Percentiles rank a stretch among this genome's conserved stretches.
These are phyloP conservation scores for Verticillium klebahnii DNA, from an alignment of 2,329 filamentous ascomycete genomes.

Conservation along the genomic window DNA sequence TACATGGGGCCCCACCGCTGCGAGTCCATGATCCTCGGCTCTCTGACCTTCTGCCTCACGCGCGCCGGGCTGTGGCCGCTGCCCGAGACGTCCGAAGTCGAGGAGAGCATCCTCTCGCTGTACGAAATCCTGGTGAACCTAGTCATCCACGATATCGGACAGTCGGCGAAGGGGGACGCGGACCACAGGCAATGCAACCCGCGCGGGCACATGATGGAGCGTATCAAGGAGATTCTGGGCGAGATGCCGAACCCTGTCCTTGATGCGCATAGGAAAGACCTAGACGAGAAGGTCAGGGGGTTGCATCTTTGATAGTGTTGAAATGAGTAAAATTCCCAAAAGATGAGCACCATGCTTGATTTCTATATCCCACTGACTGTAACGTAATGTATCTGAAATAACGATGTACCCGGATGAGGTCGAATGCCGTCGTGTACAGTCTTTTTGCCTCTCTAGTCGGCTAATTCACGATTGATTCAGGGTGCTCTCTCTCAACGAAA, in stretches of 20 bases:
- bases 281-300: slow-evolving; percentile 9
- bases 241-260: slow-evolving; percentile 12
- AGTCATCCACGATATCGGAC: slow-evolving; percentile 22
- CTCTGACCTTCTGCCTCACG: slow-evolving; percentile 26
- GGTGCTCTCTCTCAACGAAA: too few species aligned
- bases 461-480: too few species aligned
- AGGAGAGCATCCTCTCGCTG: slow-evolving; percentile 18
- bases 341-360: too few species aligned
- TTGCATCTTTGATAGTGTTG: not conserved
- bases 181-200: slow-evolving; percentile 19
- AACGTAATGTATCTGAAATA: too few species aligned
- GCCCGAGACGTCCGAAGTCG: slow-evolving; percentile 16
- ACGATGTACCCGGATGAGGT: too few species aligned
- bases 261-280: slow-evolving; percentile 5
- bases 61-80: slow-evolving; percentile 26
- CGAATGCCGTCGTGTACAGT: too few species aligned
- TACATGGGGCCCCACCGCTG: slow-evolving; percentile 29
- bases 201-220: slow-evolving; percentile 9
- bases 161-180: slow-evolving; percentile 5
- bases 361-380: too few species aligned
- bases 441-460: too few species aligned
- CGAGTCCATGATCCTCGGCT: slow-evolving; percentile 31
- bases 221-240: slow-evolving; percentile 15
- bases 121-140: slow-evolving; percentile 18
- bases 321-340: too few species aligned